Percentiles rank a stretch among this genome's conserved stretches.
phyloP scores from a whole-genome alignment of 2,329 filamentous ascomycete genomes.

The Pseudogymnoascus sp. region DNA sequence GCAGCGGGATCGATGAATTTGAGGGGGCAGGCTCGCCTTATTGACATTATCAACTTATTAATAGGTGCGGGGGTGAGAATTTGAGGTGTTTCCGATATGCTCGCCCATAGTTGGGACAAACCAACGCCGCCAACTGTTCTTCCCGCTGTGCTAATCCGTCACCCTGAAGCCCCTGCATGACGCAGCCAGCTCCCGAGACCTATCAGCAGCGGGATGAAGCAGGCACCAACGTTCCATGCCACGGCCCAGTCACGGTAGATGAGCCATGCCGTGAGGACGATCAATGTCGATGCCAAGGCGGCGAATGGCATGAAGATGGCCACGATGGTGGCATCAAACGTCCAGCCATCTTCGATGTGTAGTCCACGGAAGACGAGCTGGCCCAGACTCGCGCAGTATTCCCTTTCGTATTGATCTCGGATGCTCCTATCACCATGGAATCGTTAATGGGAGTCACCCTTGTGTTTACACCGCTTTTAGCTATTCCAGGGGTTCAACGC shows the following conservation, averaged over 20 bases:
- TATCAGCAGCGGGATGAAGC: neutral
- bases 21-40: too few species aligned
- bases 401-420: neutral
- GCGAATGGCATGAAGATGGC: neutral
- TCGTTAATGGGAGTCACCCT: neutral
- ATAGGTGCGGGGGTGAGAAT: too few species aligned
- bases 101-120: too few species aligned
- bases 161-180: neutral
- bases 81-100: too few species aligned
- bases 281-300: neutral
- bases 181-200: neutral
- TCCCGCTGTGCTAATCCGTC: neutral
- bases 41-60: too few species aligned
- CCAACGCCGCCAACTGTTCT: too few species aligned
- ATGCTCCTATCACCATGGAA: neutral
- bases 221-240: neutral
- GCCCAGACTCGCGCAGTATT: neutral
- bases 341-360: neutral
- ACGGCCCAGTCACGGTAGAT: neutral
- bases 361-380: neutral
- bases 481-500: neutral
- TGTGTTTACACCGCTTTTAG: neutral
- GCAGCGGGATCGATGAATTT: too few species aligned
- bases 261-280: neutral
- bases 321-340: neutral